Conservation (phyloP, 2,329 filamentous ascomycete species). For the Gyromitra esculenta region DNA sequence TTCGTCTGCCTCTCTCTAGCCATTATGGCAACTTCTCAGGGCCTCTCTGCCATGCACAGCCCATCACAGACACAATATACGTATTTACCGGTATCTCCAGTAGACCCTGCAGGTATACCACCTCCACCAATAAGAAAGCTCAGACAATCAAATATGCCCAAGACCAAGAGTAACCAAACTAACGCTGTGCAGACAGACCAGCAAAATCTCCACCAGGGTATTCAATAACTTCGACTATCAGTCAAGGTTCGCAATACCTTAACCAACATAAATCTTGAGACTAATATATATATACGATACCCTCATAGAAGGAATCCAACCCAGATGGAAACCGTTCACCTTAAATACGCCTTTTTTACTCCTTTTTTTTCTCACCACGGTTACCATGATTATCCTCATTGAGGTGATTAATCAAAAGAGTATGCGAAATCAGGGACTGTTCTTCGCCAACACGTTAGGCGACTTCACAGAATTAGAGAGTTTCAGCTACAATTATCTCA, state of each 20-base stretch:
- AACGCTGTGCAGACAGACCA: conserved; percentile 3
- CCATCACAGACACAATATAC: neutral
- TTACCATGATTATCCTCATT: conserved; percentile 15
- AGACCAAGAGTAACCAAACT: conserved; percentile 2
- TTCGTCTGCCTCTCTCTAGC: neutral
- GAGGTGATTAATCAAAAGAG: conserved; percentile 24
- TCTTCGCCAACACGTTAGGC: conserved; percentile 6
- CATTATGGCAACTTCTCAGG: conserved; percentile 5
- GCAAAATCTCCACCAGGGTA: conserved; percentile 1
- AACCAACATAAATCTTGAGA: neutral
- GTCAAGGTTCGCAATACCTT: conserved; percentile 11
- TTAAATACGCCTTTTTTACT: conserved; percentile 35
- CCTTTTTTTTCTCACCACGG: conserved; percentile 2
- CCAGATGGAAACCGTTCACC: conserved; percentile 45
- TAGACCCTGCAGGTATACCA: conserved; percentile 5
- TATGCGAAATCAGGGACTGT: conserved; percentile 14
- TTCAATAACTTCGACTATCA: neutral
- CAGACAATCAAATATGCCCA: neutral
- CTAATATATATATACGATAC: neutral
- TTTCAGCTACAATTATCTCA: conserved; percentile 41
- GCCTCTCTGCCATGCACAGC: too few relatives aligned
- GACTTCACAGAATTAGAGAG: conserved; percentile 20
- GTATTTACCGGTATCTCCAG: conserved; percentile 18
- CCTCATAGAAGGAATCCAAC: conserved; percentile 12
- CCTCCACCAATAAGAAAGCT: neutral